Conservation (phyloP, 2,329 filamentous ascomycete genomes). For the Neopestalotiopsis sp. region DNA sequence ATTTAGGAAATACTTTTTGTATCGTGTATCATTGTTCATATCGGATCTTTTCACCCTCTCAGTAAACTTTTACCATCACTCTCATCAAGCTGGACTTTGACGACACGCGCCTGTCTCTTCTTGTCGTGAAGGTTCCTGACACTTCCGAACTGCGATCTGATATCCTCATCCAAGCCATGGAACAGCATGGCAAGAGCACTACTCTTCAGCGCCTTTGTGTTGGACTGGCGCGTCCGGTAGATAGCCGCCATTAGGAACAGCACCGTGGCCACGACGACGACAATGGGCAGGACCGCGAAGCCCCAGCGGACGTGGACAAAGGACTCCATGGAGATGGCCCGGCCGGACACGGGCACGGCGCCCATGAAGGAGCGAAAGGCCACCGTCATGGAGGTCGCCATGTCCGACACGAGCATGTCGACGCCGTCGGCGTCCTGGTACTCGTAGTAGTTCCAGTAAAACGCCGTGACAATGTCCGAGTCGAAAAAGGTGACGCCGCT, state of each 20-base stretch:
- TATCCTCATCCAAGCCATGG: conserved; percentile 38
- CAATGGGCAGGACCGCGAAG: conserved; percentile 37
- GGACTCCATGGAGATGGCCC: conserved; percentile 33
- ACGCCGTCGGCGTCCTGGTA: conserved; percentile 35
- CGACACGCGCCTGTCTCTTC: conserved; percentile 28
- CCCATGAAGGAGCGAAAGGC: conserved; percentile 37
- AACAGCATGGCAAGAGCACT: conserved; percentile 40
- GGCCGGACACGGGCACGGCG: conserved; percentile 32
- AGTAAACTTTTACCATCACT: conserved; percentile 22
- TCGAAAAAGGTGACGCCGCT: conserved; percentile 39
- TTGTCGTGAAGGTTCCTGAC: conserved; percentile 27
- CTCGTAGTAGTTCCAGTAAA: conserved; percentile 46
- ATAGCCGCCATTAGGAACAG: conserved; percentile 35
- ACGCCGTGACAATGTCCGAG: conserved; percentile 42
- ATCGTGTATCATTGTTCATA: too few relatives aligned
- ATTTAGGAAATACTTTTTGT: too few relatives aligned
- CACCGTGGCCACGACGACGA: conserved; percentile 34
- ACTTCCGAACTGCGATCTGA: conserved; percentile 28
- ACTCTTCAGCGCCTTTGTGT: conserved; percentile 39
- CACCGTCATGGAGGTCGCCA: conserved; percentile 40
- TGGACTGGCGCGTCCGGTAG: conserved; percentile 28
- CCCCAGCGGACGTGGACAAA: conserved; percentile 42
- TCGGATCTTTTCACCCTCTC: conserved; percentile 5
- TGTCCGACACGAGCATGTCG: conserved; percentile 39
- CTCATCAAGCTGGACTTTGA: conserved; percentile 33